Base-by-base conservation (phyloP, 23 red algal genomes). In the Gracilaria domingensis region DNA sequence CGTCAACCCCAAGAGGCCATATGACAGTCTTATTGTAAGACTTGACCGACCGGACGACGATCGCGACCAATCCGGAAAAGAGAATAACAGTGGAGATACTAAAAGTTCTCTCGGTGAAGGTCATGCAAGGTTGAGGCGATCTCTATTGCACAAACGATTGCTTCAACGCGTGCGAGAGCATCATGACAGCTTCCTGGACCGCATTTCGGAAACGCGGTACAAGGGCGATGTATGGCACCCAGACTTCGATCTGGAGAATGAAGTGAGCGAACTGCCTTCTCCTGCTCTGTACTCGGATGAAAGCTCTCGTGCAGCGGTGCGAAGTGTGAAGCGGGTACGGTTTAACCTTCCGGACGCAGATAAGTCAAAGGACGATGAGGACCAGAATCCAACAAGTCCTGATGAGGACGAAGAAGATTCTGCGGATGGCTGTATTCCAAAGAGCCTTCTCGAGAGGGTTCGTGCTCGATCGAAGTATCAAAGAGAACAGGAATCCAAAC, bases 281-380 rank as follows among this genome's bases (percentile, higher is more conserved):
- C 89, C 89, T 40, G 79, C 89, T n/a, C 37, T 92, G 64, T 92
- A 84, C 36, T 32, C 75, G 8, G 58, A 57, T 49, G 64, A 87
- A 60, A 70, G 26, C 40, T 34, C 72, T 49, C 72, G 72, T 33
- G 39, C 38, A 23, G 45, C n/a, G 17, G 72, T 77, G 1, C 72
- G 72, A 77, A 45, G 29, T 24, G 72, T 77, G 13, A 77, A 77
- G 42, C 20, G 72, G 25, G 72, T 77, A 4, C 30, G 72, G 34
- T 77, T 77, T 14, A 50, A 50, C 28, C 72, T 77, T 25, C 72
- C 33, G 2, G 34, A 37, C 28, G 33, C 72, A 16, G 45, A 7
- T 51, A 14, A 24, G 2, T 30, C 45, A 6, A 51, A 50, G 40
- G 72, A 25, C 9, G 26, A 28, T 25, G 23, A 24, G 12, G 72